Evolutionary conservation across 78 protist genomes (phyloP), one percentile per base, ranked within the genome.

Genomic region (Bigelowiella natans): DNA sequence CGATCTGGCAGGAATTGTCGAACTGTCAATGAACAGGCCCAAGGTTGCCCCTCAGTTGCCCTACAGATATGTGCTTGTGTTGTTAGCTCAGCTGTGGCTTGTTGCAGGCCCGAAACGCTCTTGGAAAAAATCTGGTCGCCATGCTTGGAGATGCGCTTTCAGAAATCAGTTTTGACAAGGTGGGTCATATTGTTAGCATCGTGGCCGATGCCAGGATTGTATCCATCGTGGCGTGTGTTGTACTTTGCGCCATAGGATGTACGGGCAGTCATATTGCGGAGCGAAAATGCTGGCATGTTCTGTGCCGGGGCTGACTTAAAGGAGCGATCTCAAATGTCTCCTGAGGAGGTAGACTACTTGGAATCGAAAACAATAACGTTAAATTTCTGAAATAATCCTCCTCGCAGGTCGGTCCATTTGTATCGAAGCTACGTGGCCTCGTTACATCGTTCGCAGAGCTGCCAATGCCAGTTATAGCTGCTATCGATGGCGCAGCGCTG

Each of bases 241-340:
- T 51, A 51, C 73, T 7, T 51, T 51, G 7, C 18, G 18, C 7
- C 18, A 51, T 51, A 51, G 18, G 7, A 18, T 51, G 73, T 51
- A 51, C 73, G 73, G 7, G 73, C 18, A 51, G 73, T 51, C 34
- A 18, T 51, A 18, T 18, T 51, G 7, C 73, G 73, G 18, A 51
- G 73, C 73, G 73, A 51, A 18, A 51, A 51, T 18, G 73, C 73
- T 7, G 73, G 73, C 73, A 85, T 94, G 31, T 97, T 97, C 88
- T 95, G 97, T 40, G 97, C 98, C 1, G 98, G 98, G 31, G 98
- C 98, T 1, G 98, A 97, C 85, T 89, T 38, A 3, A 88, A 85
- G 83, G 98, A 96, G 38, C 93, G 98, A n/a, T 84, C 90, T 34
- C 38, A 31, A 40, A 96, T 96, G 97, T 39, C 94, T 26, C 95